A percentile compares a stretch with the other conserved stretches of the same genome.
These are phyloP conservation scores for Combretum micranthum DNA, from an alignment of 345 rosid species.

Conservation along the genomic window DNA sequence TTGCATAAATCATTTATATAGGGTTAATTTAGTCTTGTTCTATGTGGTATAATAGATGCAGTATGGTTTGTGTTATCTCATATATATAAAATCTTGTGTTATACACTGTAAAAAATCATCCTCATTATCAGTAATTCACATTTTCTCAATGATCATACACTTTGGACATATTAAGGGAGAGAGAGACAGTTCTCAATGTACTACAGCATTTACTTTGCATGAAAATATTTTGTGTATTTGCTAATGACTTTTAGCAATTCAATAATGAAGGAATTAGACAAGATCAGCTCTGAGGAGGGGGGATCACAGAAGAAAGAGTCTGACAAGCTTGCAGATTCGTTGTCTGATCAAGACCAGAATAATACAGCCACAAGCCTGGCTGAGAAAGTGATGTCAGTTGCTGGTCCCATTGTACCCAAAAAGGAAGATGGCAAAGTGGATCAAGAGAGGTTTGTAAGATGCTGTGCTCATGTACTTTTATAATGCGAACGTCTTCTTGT, in stretches of 20 bases:
- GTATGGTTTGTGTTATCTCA: too few relatives aligned
- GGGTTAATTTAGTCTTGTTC: too few relatives aligned
- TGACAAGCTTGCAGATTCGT: conserved; percentile 29
- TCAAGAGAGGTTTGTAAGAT: conserved; percentile 62
- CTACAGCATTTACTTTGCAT: too few relatives aligned
- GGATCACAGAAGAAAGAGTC: conserved; percentile 26
- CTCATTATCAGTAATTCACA: too few relatives aligned
- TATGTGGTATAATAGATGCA: too few relatives aligned
- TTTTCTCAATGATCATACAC: too few relatives aligned
- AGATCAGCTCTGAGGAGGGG: conserved; percentile 27
- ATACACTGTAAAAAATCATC: too few relatives aligned
- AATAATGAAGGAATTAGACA: conserved; percentile 26
- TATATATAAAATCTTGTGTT: too few relatives aligned
- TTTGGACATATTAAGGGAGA: too few relatives aligned
- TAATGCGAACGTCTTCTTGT: neutral
- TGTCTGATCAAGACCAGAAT: conserved; percentile 31
- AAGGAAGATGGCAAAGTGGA: conserved; percentile 89
- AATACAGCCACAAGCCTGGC: conserved; percentile 71
- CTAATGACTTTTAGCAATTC: conserved; percentile 2
- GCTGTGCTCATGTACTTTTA: neutral
- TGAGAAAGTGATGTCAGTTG: conserved; percentile 92
- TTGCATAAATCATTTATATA: too few relatives aligned
- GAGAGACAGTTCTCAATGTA: too few relatives aligned
- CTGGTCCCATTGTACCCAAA: conserved; percentile 93
- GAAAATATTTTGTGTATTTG: neutral